phyloP scores from a whole-genome alignment of 2,329 filamentous ascomycete species.

The Epichloe scottii region DNA sequence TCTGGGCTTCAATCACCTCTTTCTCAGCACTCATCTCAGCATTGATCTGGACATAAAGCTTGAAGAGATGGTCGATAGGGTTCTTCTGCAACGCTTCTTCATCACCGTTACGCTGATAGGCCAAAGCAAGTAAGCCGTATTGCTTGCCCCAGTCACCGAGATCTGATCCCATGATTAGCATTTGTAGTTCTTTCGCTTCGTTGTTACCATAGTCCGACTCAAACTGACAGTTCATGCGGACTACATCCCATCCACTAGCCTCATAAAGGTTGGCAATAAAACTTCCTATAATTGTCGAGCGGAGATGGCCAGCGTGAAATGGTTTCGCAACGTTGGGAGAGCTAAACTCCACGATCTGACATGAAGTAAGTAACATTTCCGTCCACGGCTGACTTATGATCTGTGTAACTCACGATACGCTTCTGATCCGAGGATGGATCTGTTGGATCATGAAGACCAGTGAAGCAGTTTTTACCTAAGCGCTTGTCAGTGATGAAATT shows the following conservation, averaged over 20 bases:
- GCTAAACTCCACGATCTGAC: conserved; percentile 62
- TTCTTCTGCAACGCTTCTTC: conserved; percentile 59
- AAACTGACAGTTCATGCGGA: conserved; percentile 47
- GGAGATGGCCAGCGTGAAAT: conserved; percentile 66
- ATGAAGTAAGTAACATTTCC: not conserved
- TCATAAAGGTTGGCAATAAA: conserved; percentile 64
- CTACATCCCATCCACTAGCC: conserved; percentile 59
- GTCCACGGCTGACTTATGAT: not conserved
- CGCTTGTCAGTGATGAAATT: conserved; percentile 12
- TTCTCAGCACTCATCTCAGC: conserved; percentile 53
- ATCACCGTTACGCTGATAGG: conserved; percentile 61
- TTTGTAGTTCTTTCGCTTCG: not conserved
- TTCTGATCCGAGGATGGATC: conserved; percentile 50
- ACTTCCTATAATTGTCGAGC: conserved; percentile 68
- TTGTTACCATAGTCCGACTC: not conserved
- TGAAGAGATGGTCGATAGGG: conserved; percentile 70
- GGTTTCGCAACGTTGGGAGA: conserved; percentile 81
- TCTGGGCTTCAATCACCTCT: conserved; percentile 46
- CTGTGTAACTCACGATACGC: conserved; percentile 29
- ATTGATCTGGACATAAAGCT: conserved; percentile 73
- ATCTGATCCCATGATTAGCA: conserved; percentile 27
- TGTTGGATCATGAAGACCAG: conserved; percentile 48
- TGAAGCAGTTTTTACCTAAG: conserved; percentile 45
- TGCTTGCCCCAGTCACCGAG: conserved; percentile 75
- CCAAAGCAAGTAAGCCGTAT: conserved; percentile 59